Evolutionary conservation across 768 basidiomycete genomes (phyloP).

Genomic region (Leccinum subtestaceum): DNA sequence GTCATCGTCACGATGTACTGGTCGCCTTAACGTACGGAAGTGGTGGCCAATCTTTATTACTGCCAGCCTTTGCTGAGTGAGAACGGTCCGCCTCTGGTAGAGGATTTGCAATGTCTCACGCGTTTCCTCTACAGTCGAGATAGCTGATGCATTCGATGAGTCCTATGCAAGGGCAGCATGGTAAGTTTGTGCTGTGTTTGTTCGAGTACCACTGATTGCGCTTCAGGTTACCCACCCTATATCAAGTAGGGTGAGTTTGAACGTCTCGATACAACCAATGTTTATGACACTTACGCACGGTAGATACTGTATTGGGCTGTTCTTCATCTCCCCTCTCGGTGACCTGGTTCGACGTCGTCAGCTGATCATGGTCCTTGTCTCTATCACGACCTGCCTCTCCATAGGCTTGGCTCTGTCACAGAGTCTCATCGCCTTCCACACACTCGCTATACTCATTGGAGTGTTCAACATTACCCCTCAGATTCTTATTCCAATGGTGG

Average conservation of each 20-base stretch:
- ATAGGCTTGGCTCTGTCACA: constrained; percentile 39
- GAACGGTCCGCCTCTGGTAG: constrained; percentile 16
- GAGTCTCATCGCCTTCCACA: constrained; percentile 32
- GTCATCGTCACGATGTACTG: background rate
- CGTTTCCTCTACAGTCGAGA: constrained; percentile 18
- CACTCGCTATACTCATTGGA: constrained; percentile 37
- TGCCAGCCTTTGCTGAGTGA: constrained; percentile 75
- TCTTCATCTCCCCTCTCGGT: constrained; percentile 45
- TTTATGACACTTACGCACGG: background rate
- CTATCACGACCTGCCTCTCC: constrained; percentile 35
- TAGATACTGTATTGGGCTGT: constrained; percentile 32
- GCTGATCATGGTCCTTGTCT: constrained; percentile 36
- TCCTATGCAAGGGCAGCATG: constrained; percentile 35
- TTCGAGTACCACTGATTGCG: constrained; percentile 1
- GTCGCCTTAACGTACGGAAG: constrained; percentile 12
- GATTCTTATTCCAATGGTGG: constrained; percentile 42
- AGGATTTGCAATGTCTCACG: background rate
- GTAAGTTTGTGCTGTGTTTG: constrained; percentile 6
- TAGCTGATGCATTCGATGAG: constrained; percentile 37
- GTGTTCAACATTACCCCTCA: constrained; percentile 40
- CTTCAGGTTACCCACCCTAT: constrained; percentile 57
- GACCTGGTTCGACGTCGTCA: constrained; percentile 45
- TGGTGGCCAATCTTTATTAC: constrained; percentile 74
- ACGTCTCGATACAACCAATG: background rate
- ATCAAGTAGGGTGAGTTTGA: constrained; percentile 58